Percentiles rank a stretch among this genome's conserved stretches.
Evolutionary conservation across 2,329 filamentous ascomycete genomes (phyloP).

Genomic region (Talaromyces verruculosus): DNA sequence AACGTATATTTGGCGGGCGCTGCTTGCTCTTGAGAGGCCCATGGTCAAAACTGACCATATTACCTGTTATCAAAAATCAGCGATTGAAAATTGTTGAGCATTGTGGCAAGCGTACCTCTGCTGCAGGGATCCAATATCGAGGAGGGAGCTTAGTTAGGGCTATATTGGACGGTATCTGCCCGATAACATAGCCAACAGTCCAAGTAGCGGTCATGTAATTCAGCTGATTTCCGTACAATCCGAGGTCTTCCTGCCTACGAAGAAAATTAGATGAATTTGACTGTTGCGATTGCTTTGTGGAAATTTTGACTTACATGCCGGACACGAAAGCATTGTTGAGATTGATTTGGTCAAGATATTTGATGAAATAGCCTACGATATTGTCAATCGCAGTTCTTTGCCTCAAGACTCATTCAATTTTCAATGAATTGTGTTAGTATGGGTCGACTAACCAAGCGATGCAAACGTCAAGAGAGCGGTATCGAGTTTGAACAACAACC

Average conservation of each 20-base stretch:
- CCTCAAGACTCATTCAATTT: background rate
- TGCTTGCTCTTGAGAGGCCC: constrained; percentile 42
- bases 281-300: too few species aligned
- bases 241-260: constrained; percentile 53
- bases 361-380: constrained; percentile 51
- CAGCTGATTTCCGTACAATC: constrained; percentile 55
- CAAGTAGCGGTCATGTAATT: constrained; percentile 59
- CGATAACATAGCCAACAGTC: constrained; percentile 61
- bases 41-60: constrained; percentile 54
- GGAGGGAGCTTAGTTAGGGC: constrained; percentile 52
- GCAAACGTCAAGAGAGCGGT: constrained; percentile 51
- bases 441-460: constrained; percentile 35
- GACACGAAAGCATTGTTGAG: constrained; percentile 51
- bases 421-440: too few species aligned
- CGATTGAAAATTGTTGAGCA: too few species aligned
- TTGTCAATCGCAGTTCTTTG: background rate
- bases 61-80: constrained; percentile 32
- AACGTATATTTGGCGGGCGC: constrained; percentile 47
- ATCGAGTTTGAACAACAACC: constrained; percentile 53
- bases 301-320: constrained; percentile 40
- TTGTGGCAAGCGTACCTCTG: constrained; percentile 44
- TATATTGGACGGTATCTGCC: constrained; percentile 53
- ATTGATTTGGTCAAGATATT: constrained; percentile 50
- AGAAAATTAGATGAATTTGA: background rate
- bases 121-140: constrained; percentile 50